phyloP scores from a whole-genome alignment of 108 stramenopile species.

The Chaetoceros tenuissimus region DNA sequence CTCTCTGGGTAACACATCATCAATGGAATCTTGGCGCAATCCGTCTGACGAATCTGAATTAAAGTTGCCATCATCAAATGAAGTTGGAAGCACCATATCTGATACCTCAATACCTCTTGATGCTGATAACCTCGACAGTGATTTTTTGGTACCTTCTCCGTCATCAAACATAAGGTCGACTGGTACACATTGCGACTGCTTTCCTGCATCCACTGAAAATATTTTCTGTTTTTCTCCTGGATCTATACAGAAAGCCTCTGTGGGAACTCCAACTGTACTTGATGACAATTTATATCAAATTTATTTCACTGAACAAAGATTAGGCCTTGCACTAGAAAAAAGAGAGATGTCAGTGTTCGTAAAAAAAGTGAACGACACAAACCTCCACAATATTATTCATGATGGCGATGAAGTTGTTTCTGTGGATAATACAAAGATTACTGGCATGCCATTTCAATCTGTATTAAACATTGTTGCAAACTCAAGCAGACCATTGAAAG shows the following conservation, averaged over 20 bases:
- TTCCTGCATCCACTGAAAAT: background rate
- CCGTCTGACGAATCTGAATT: background rate
- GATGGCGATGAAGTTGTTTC: slow-evolving; percentile 38
- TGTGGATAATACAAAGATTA: slow-evolving; percentile 20
- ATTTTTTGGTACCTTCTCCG: background rate
- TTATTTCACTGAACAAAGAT: slow-evolving; percentile 19
- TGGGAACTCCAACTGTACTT: background rate
- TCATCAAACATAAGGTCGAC: slow-evolving; percentile 7
- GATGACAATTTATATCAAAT: slow-evolving; percentile 20
- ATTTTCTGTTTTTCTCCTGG: background rate
- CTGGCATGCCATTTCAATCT: slow-evolving; percentile 13
- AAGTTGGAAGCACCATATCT: too few species aligned
- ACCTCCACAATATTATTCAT: slow-evolving; percentile 7
- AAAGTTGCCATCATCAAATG: too few species aligned
- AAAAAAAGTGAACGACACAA: slow-evolving; percentile 13
- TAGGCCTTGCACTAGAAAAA: slow-evolving; percentile 45
- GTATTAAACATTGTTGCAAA: slow-evolving; percentile 32
- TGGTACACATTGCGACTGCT: background rate
- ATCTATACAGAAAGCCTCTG: background rate
- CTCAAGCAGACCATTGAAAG: slow-evolving; percentile 31
- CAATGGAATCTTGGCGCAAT: background rate
- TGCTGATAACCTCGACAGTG: background rate
- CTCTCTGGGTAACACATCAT: background rate
- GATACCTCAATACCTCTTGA: background rate
- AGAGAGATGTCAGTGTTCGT: slow-evolving; percentile 29